Evolutionary conservation across 2,329 filamentous ascomycete genomes (phyloP).

Genomic region (Aspergillus versicolor): DNA sequence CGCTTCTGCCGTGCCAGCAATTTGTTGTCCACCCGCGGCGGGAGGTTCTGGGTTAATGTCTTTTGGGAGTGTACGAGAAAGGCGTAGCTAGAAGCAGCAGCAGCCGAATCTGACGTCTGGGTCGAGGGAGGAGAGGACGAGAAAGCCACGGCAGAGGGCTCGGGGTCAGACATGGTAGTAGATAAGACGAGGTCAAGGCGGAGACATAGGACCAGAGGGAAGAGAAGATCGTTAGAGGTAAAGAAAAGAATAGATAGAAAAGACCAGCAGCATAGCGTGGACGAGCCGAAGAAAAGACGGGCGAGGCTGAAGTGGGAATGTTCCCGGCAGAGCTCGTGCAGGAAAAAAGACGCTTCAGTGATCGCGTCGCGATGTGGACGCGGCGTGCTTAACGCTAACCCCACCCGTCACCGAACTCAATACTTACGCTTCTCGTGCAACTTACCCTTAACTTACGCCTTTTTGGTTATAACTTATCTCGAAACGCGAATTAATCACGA

Average conservation of each 20-base stretch:
- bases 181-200: slow-evolving; percentile 14
- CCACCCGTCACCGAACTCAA: no score
- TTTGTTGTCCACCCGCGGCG: slow-evolving; percentile 60
- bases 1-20: slow-evolving; percentile 60
- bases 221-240: slow-evolving; percentile 6
- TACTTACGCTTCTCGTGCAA: no score
- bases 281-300: background rate
- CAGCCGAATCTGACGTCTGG: slow-evolving; percentile 31
- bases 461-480: no score
- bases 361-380: slow-evolving; percentile 10
- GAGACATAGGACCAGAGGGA: slow-evolving; percentile 13
- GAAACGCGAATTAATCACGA: background rate
- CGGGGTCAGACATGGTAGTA: slow-evolving; percentile 37
- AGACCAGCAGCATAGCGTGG: slow-evolving; percentile 4
- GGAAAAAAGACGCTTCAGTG: slow-evolving; percentile 6
- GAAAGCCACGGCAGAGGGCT: slow-evolving; percentile 27
- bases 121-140: slow-evolving; percentile 37
- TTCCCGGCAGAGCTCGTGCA: slow-evolving; percentile 5
- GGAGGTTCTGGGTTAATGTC: slow-evolving; percentile 56
- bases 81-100: slow-evolving; percentile 46
- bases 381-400: background rate
- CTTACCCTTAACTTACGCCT: no score
- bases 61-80: slow-evolving; percentile 62
- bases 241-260: slow-evolving; percentile 14
- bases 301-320: background rate